Percentiles rank a stretch among this genome's conserved stretches.
Evolutionary conservation across 179 eudicot genomes (phyloP).

Genomic region (Gypsophila paniculata): DNA sequence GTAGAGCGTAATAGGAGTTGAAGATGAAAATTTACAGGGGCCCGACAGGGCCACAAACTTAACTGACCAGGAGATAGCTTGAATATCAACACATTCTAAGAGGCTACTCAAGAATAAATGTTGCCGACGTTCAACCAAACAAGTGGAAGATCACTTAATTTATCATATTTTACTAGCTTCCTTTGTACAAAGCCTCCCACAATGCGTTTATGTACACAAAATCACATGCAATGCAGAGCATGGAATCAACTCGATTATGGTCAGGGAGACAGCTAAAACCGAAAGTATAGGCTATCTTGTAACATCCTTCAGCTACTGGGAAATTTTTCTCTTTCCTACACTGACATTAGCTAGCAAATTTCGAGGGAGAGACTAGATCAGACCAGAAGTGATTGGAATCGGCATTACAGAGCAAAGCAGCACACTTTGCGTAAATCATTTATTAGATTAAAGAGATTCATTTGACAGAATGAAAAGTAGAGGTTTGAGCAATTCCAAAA

Average conservation of each 20-base stretch:
- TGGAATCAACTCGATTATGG: neutral
- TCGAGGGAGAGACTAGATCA: neutral
- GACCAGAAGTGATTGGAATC: neutral
- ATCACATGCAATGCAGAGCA: neutral
- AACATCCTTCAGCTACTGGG: neutral
- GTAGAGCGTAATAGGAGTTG: neutral
- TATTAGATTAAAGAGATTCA: neutral
- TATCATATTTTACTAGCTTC: neutral
- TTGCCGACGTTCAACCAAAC: neutral
- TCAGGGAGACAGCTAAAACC: neutral
- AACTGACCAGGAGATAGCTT: neutral
- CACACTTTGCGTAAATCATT: neutral
- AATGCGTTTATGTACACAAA: neutral
- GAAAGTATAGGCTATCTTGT: neutral
- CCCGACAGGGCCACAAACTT: slow-evolving; percentile 2
- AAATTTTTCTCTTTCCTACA: neutral
- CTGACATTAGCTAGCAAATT: neutral
- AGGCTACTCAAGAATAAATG: neutral
- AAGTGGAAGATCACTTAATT: neutral
- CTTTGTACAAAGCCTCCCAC: neutral
- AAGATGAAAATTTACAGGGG: slow-evolving; percentile 6
- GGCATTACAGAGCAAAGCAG: neutral
- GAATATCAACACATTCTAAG: neutral
- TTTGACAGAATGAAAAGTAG: slow-evolving; percentile 5
- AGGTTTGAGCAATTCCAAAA: slow-evolving; percentile 6